Base-by-base conservation (phyloP, 805 yeast genomes). In the Kodamaea leandrae region DNA sequence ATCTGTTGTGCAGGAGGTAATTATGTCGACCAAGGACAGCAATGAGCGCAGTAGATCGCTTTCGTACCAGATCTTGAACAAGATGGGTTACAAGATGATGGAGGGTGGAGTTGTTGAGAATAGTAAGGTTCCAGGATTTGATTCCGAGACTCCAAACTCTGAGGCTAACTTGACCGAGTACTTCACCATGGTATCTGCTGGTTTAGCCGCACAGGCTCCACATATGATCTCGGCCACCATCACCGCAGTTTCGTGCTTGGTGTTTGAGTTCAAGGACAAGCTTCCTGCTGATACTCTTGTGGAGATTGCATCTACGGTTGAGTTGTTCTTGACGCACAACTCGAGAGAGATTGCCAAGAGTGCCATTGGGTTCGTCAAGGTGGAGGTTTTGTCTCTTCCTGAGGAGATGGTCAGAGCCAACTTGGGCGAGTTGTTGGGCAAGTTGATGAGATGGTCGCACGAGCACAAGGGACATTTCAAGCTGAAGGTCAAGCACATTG, bases 381-480 rank as follows among this genome's bases (percentile, higher is more conserved):
- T 91, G 37, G 86, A 91, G 51, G 82, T 87, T 9, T 72, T 90
- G 47, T 77, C 88, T 14, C 74, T 93, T 42, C 95, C 96, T 10
- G 84, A 77, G 46, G 95, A 86, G 16, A 57, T 82, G 50, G 80
- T 93, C 41, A 76, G 74, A 50, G 74, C 80, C 6, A 81, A 82
- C 51, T 75, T 91, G 53, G 72, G 72, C 24, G 81, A 77, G 8
- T 65, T 93, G 38, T 68, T 93, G 40, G 71, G 76, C 18, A 83
- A 86, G 53, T 74, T 93, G 54, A 72, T 93, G 77, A 80, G 81
- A 46, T 90, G 97, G 93, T 87, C 96, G 30, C 93, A 88, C 60
- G 97, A 90, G 60, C 97, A 91, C 64, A 87, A 88, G 56, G 95
- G 95, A 36, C 96, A 89, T 58, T 93, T 93, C 75, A 89, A 87